Evolutionary conservation across 2,329 filamentous ascomycete species (phyloP).

Genomic region (Elsinoe perseae): DNA sequence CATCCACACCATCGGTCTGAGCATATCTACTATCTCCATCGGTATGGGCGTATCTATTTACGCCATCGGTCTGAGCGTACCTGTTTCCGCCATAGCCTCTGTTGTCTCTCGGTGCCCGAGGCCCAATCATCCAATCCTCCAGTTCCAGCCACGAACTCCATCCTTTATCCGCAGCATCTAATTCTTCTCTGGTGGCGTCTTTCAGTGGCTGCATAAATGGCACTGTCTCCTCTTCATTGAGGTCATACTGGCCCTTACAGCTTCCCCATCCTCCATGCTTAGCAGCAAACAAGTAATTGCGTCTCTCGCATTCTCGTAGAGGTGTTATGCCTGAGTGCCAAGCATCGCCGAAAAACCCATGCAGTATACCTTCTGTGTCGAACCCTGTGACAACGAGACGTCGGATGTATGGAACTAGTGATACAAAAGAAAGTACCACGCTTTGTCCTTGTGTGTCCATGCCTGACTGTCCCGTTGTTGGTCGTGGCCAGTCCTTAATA

Average conservation of each 20-base stretch:
- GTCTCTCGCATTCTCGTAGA: conserved; percentile 78
- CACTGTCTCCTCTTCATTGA: conserved; percentile 63
- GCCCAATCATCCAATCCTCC: conserved; percentile 98
- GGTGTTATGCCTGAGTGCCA: conserved; percentile 73
- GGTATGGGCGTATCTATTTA: too few relatives aligned
- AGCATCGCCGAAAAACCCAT: conserved; percentile 95
- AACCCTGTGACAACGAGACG: conserved; percentile 87
- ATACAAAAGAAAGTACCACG: conserved; percentile 42
- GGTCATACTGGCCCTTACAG: conserved; percentile 87
- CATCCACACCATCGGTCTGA: neutral
- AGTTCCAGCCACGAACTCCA: conserved; percentile 96
- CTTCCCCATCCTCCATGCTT: conserved; percentile 86
- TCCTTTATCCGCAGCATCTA: conserved; percentile 68
- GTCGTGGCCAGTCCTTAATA: conserved; percentile 27
- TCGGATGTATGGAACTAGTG: conserved; percentile 80
- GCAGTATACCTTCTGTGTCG: conserved; percentile 76
- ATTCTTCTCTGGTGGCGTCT: conserved; percentile 67
- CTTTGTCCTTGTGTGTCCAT: conserved; percentile 26
- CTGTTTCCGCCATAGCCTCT: neutral
- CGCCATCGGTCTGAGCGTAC: neutral
- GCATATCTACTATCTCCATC: neutral
- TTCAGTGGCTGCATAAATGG: conserved; percentile 83
- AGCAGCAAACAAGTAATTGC: conserved; percentile 90
- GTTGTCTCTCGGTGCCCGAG: conserved; percentile 51
- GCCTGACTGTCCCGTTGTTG: conserved; percentile 33